Evolutionary conservation across 164 flowering plant genomes (phyloP), one percentile per base, ranked within the genome.

Genomic region (Magnolia sinica): DNA sequence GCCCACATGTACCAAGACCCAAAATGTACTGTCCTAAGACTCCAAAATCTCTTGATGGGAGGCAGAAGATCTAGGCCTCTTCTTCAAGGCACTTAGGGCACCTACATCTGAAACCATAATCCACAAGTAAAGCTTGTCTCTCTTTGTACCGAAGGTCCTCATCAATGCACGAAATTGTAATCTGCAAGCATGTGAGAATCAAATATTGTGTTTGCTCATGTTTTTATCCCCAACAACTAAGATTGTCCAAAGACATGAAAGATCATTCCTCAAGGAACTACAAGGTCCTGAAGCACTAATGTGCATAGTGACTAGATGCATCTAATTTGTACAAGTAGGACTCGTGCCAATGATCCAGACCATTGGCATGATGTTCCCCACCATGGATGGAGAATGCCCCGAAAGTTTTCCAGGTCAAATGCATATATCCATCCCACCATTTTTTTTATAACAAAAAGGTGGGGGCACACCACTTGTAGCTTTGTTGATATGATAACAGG

Each of bases 101-200:
- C 72, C 73, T 85, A 87, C 99, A 96, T 76, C 63, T 82, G 82
- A 96, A 94, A 19, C 95, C 94, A 79, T 96, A 96, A 78, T 94
- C 98, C 75, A 93, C 98, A 71, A 96, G 96, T 64, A 80, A 77
- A 71, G 84, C 89, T 71, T 88, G 94, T 81, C 99, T 89, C 79
- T 91, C 97, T 76, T 90, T 89, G 50, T 80, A 89, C 10, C 91
- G 85, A 61, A 91, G 89, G 59, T 91, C 92, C 84, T 94, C 98
- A 51, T 94, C 96, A 50, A 96, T 93, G 74, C 94, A 96, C 59
- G 99, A 96, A 78, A 96, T 92, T 10, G 97, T 94, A 64, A 94
- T 82, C 99, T 96, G 90, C 66, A 85, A 84, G 63, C 7, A 11
- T 11, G 64, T 31, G 16, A 19, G 14, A 16, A 52, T 29, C 45